Percentiles rank a stretch among this genome's conserved stretches.
phyloP scores from a whole-genome alignment of 2,329 filamentous ascomycete genomes.

The Orbilia oligospora region DNA sequence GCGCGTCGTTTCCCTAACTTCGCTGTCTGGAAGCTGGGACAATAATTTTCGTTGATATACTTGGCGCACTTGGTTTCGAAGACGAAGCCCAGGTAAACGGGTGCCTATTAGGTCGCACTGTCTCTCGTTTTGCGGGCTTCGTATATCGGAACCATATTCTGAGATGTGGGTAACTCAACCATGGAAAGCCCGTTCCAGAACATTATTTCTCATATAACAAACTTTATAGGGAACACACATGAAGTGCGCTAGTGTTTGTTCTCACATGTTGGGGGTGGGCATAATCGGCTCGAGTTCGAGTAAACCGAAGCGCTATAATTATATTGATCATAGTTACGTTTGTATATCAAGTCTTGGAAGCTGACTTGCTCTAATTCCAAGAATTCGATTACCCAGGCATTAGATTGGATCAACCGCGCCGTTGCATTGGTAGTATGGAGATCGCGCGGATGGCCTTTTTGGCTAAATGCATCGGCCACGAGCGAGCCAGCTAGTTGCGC shows the following conservation, averaged over 20 bases:
- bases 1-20: slow-evolving; percentile 1
- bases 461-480: slow-evolving; percentile 50
- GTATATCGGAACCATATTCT: neutral
- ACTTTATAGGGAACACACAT: neutral
- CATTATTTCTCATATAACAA: neutral
- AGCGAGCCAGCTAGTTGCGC: no score
- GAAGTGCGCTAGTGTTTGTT: neutral
- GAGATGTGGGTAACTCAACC: slow-evolving; percentile 2
- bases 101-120: neutral
- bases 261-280: no score
- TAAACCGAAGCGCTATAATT: neutral
- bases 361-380: neutral
- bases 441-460: slow-evolving; percentile 33
- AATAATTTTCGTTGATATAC: slow-evolving; percentile 1
- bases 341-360: neutral
- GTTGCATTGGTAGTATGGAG: neutral
- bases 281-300: neutral
- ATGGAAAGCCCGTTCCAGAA: slow-evolving; percentile 22
- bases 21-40: neutral
- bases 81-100: neutral
- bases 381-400: neutral
- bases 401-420: slow-evolving; percentile 3
- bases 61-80: neutral
- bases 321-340: no score
- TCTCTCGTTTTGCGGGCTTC: neutral